Conservation (phyloP, 805 yeast species). For the Yarrowia alimentaria region DNA sequence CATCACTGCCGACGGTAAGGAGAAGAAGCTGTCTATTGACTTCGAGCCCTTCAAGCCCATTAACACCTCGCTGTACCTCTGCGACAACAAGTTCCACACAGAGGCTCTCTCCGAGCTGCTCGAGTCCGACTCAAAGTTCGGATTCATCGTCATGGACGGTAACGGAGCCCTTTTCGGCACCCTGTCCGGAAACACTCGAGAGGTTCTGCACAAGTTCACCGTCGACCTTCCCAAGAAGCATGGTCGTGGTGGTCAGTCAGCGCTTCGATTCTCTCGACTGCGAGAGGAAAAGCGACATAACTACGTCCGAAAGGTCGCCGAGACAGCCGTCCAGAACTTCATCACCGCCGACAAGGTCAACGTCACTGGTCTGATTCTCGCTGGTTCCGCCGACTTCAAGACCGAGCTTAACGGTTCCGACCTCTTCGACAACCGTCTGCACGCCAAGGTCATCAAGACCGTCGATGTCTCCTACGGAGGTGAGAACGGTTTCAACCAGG, state of each 20-base stretch:
- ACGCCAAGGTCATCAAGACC: slow-evolving; percentile 79
- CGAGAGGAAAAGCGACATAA: slow-evolving; percentile 99
- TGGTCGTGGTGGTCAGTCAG: slow-evolving; percentile 99
- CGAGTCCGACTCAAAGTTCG: slow-evolving; percentile 94
- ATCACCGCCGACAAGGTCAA: slow-evolving; percentile 92
- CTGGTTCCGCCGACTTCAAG: slow-evolving; percentile 99
- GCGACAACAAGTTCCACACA: slow-evolving; percentile 98
- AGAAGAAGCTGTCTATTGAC: slow-evolving; percentile 92
- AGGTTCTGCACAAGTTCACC: slow-evolving; percentile 89
- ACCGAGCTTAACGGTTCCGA: slow-evolving; percentile 91
- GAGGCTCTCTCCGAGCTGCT: slow-evolving; percentile 92
- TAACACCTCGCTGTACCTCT: slow-evolving; percentile 90
- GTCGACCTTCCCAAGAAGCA: slow-evolving; percentile 99
- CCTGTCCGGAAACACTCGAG: slow-evolving; percentile 94
- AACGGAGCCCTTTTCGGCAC: slow-evolving; percentile 96
- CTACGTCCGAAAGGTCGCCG: slow-evolving; percentile 97
- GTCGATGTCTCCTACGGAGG: slow-evolving; percentile 99
- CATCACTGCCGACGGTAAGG: slow-evolving; percentile 94
- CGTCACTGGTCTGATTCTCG: slow-evolving; percentile 90
- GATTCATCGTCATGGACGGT: slow-evolving; percentile 99
- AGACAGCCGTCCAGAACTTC: slow-evolving; percentile 95
- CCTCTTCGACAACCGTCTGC: slow-evolving; percentile 86
- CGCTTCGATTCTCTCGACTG: slow-evolving; percentile 96
- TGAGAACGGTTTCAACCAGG: slow-evolving; percentile 99
- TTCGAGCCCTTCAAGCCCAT: slow-evolving; percentile 99